Base-by-base conservation (phyloP, 768 basidiomycete genomes). In the Heimioporus sp. region DNA sequence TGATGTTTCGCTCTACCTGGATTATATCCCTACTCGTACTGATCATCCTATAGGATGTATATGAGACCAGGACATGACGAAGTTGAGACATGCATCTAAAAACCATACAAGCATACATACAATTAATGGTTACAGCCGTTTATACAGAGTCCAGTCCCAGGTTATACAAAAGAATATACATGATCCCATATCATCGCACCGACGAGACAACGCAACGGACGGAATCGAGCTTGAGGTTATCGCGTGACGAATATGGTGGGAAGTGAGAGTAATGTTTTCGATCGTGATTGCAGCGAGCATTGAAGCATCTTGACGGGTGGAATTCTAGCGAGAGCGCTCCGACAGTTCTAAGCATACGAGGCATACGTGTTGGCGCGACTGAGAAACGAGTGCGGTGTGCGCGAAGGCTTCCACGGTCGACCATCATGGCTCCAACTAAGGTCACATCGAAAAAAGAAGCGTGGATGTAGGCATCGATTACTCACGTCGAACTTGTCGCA, bases 131-230 rank as follows among this genome's bases (percentile, higher is more conserved):
- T 38, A 51, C 58, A 60, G 16, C 7, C 49, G 16, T 61, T 59
- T 57, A 57, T 57, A 65, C 65, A 67, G n/a, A 54, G 54, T 45
- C 56, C 19, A 52, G 55, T 51, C 34, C 57, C 40, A 30, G 37
- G 12, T 52, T 67, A 65, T 62, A 60, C 60, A 65, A 67, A 60
- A 62, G 64, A 65, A 67, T 67, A 56, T 67, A 65, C 64, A 65
- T 60, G 54, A 59, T 59, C 21, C 60, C 59, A 61, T 60, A 65
- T 65, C 56, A 65, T 60, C 51, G 62, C 53, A 65, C 40, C 11
- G 32, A 51, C 51, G 54, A 54, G 41, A 54, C 54, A 60, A 41
- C 32, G 51, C 60, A 60, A 35, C 9, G 38, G 45, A n/a, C 40
- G 50, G 42, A 41, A 42, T 42, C 13, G 51, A 32, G 35, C 40